These are phyloP conservation scores for Erythrobasidium yunnanense DNA, from an alignment of 768 basidiomycete genomes.

Conservation along the genomic window DNA sequence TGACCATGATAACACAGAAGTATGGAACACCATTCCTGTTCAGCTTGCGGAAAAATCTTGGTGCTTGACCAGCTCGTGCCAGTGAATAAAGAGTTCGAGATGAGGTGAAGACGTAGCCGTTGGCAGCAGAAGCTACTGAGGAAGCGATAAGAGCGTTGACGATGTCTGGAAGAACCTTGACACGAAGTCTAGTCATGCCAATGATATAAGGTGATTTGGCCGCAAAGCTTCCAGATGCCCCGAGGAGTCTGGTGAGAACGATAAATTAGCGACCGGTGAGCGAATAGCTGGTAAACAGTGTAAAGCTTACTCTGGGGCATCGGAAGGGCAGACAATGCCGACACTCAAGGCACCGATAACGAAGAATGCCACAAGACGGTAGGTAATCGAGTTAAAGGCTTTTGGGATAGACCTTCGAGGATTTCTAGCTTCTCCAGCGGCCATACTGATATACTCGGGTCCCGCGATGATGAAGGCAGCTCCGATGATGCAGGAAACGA, in stretches of 20 bases:
- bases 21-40: slow-evolving; percentile 40
- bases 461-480: slow-evolving; percentile 25
- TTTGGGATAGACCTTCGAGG: slow-evolving; percentile 46
- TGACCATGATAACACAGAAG: slow-evolving; percentile 34
- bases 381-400: slow-evolving; percentile 48
- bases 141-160: slow-evolving; percentile 26
- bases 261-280: background rate
- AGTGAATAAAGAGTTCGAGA: slow-evolving; percentile 39
- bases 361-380: slow-evolving; percentile 43
- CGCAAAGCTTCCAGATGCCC: background rate
- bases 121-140: slow-evolving; percentile 35
- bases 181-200: slow-evolving; percentile 43
- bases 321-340: slow-evolving; percentile 70
- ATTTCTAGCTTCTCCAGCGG: slow-evolving; percentile 45
- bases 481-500: slow-evolving; percentile 19
- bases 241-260: background rate
- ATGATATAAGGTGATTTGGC: slow-evolving; percentile 61
- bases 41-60: slow-evolving; percentile 37
- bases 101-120: slow-evolving; percentile 36
- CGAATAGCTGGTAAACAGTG: background rate
- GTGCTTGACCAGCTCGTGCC: slow-evolving; percentile 38
- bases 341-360: slow-evolving; percentile 58
- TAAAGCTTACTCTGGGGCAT: slow-evolving; percentile 45
- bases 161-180: slow-evolving; percentile 31
- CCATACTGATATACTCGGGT: slow-evolving; percentile 31